Conservation (phyloP, 345 rosid species). For the Hibiscus mutabilis region DNA sequence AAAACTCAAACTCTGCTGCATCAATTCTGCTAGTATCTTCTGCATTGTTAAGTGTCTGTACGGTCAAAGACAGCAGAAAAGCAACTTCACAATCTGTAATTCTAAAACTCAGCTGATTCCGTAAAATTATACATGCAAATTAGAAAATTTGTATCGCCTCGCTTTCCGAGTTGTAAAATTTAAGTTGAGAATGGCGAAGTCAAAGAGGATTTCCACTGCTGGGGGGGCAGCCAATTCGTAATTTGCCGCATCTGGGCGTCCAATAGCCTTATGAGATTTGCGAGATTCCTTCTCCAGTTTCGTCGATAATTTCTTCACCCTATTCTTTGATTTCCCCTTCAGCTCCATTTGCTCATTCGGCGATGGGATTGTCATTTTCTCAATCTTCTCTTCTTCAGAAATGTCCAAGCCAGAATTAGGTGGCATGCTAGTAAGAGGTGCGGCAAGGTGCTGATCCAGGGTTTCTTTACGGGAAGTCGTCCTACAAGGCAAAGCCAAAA, state of each 20-base stretch:
- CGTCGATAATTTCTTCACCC: conserved; percentile 13
- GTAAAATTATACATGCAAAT: conserved; percentile 7
- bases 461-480: not conserved
- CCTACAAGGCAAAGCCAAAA: conserved; percentile 4
- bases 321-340: conserved; percentile 12
- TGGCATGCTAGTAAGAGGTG: not conserved
- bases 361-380: conserved; percentile 11
- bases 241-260: conserved; percentile 1
- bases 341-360: conserved; percentile 20
- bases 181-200: not conserved
- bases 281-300: conserved; percentile 16
- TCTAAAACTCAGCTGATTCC: not conserved
- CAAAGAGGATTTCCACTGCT: conserved; percentile 16
- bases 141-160: conserved; percentile 10
- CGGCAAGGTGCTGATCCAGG: conserved; percentile 6
- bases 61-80: conserved; percentile 5
- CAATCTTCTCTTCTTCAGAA: conserved; percentile 13
- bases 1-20: not conserved
- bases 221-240: conserved; percentile 12
- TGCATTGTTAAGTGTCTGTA: not conserved
- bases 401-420: conserved; percentile 8
- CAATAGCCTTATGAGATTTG: conserved; percentile 8
- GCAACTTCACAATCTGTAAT: not conserved
- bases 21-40: not conserved
- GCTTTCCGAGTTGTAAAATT: conserved; percentile 6